Conservation (phyloP, 345 rosid genomes). For the Carallia brachiata region DNA sequence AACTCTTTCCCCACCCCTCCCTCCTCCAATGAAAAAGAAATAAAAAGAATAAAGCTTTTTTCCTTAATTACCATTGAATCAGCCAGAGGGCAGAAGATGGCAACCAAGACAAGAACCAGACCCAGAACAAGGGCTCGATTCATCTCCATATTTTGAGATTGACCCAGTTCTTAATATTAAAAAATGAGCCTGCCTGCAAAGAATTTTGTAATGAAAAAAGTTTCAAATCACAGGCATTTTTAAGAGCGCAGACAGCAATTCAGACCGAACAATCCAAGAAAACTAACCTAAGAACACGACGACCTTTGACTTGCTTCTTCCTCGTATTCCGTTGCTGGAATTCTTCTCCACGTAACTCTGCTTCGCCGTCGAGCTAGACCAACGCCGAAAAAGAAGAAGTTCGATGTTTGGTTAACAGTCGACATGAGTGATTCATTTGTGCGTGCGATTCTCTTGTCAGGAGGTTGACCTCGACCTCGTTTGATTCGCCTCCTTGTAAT, state of each 20-base stretch:
- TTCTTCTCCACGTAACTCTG: background rate
- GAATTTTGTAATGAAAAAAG: background rate
- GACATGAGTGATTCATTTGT: too few species aligned
- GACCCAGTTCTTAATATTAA: constrained; percentile 28
- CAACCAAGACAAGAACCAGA: constrained; percentile 38
- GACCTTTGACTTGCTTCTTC: background rate
- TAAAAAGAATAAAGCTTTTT: background rate
- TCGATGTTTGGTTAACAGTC: background rate
- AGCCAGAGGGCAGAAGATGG: constrained; percentile 24
- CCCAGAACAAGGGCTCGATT: constrained; percentile 27
- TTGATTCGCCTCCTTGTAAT: background rate
- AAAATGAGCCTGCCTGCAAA: constrained; percentile 18
- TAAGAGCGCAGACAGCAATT: background rate
- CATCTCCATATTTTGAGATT: constrained; percentile 36
- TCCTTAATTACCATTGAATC: constrained; percentile 43
- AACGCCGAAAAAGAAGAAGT: background rate
- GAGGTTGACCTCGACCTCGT: background rate
- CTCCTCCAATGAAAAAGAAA: background rate
- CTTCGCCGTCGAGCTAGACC: constrained; percentile 17
- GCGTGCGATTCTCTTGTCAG: rapidly evolving
- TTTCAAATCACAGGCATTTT: background rate
- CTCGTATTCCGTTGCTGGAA: constrained; percentile 1
- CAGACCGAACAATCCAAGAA: background rate
- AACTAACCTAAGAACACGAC: constrained; percentile 1
- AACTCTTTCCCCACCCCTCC: too few species aligned